phyloP scores from a whole-genome alignment of 352 stramenopile genomes.

The Pythium sp. region DNA sequence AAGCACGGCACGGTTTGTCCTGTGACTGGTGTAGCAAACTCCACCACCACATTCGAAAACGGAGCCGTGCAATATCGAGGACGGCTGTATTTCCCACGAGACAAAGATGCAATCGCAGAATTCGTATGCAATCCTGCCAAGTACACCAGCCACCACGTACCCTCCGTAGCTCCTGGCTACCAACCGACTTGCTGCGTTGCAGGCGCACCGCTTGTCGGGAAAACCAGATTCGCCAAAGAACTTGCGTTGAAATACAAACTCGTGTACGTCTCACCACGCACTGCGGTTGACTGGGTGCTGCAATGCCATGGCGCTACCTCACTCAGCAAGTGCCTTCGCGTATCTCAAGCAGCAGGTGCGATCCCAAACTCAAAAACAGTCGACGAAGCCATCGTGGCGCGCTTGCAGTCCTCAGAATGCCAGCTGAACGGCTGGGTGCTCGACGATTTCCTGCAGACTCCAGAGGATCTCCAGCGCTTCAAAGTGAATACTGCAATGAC shows the following conservation, averaged over 20 bases:
- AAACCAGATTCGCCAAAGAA: conserved; percentile 16
- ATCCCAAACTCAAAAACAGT: conserved; percentile 21
- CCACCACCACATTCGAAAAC: not conserved
- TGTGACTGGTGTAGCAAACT: conserved; percentile 24
- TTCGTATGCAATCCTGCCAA: conserved; percentile 23
- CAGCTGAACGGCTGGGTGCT: conserved; percentile 59
- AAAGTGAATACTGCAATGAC: conserved; percentile 13
- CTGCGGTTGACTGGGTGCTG: conserved; percentile 48
- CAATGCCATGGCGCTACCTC: conserved; percentile 46
- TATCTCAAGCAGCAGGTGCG: conserved; percentile 12
- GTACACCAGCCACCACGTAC: not conserved
- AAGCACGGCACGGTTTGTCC: conserved; percentile 52
- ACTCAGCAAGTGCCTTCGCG: conserved; percentile 23
- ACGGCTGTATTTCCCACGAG: conserved; percentile 60
- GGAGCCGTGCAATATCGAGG: conserved; percentile 38
- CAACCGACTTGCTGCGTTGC: conserved; percentile 18
- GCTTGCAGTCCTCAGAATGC: conserved; percentile 59
- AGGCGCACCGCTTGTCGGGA: conserved; percentile 13
- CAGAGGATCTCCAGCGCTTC: conserved; percentile 31
- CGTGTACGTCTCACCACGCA: conserved; percentile 40
- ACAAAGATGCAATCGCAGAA: conserved; percentile 14
- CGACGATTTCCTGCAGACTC: conserved; percentile 42
- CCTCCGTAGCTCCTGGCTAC: not conserved
- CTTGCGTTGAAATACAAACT: conserved; percentile 17
- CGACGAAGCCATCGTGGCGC: conserved; percentile 37